Evolutionary conservation across 495 filamentous ascomycete genomes (phyloP), one percentile per base, ranked within the genome.

Genomic region (Tetracladium marchalianum): DNA sequence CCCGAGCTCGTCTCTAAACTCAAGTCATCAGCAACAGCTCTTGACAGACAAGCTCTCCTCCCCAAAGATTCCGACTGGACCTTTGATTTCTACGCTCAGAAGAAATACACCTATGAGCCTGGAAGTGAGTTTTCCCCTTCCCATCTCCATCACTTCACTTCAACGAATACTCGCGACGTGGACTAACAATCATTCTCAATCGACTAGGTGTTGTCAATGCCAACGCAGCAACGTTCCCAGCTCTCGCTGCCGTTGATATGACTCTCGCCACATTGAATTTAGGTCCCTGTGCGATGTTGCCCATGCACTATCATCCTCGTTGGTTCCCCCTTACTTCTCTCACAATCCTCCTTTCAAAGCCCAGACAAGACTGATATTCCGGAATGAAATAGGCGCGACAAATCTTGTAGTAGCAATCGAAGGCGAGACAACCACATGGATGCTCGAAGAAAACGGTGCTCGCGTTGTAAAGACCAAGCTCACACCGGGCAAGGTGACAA

Each of bases 221-320:
- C 39, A 66, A 65, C 41, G 62, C 63, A 1, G 65, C 62, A 1
- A 65, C 63, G 31, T 66, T 66, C 62, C 58, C 60, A 10, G 38
- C 53, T 27, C 32, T 57, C 44, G 46, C 59, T 43, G 54, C 66
- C 49, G 59, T 67, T 18, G 54, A 53, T 22, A 54, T 66, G 47
- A 63, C 57, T 1, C 36, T 66, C 27, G 63, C 65, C 8, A 57
- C 59, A 52, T 52, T 67, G 8, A 63, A 62, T 44, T 60, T 69
- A 31, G 66, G 66, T 0, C 70, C 65, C 9, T 74, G 70, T 57
- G 61, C 67, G 51, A 73, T 72, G 66, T 53, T 61, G 41, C 68
- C 68, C 11, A 62, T 70, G 32, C 72, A 73, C 46, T 52, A 47
- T 31, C 65, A 69, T 43, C 64, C 66, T 0, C 22, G 22, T 27